phyloP scores from a whole-genome alignment of 495 filamentous ascomycete genomes.

The Penicillium paradoxum region DNA sequence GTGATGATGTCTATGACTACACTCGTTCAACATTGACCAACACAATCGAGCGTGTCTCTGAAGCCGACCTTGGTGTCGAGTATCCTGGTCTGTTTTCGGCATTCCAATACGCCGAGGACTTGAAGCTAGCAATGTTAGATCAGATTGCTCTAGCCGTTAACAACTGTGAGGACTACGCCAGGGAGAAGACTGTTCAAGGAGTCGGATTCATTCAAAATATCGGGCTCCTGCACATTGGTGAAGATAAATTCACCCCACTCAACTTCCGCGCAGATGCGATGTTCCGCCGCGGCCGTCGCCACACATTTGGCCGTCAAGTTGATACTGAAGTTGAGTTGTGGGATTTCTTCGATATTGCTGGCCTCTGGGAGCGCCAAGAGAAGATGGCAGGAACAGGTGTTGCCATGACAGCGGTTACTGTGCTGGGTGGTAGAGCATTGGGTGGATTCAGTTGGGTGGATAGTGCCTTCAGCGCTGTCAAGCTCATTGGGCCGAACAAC shows the following conservation, averaged over 20 bases:
- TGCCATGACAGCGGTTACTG: conserved; percentile 87
- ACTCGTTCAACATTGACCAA: conserved; percentile 67
- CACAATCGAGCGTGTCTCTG: conserved; percentile 69
- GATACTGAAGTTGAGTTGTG: conserved; percentile 80
- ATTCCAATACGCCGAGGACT: conserved; percentile 89
- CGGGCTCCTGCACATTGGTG: conserved; percentile 80
- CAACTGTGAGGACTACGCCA: conserved; percentile 77
- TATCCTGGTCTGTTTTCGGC: conserved; percentile 82
- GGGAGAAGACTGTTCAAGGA: conserved; percentile 70
- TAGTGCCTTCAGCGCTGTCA: conserved; percentile 71
- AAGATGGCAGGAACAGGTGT: conserved; percentile 88
- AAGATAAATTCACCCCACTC: conserved; percentile 72
- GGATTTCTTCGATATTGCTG: conserved; percentile 88
- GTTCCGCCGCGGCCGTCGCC: conserved; percentile 72
- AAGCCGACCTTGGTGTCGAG: conserved; percentile 69
- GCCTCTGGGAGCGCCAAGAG: conserved; percentile 83
- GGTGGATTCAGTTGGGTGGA: conserved; percentile 87
- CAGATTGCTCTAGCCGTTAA: conserved; percentile 74
- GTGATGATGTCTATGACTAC: conserved; percentile 75
- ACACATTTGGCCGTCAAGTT: conserved; percentile 75
- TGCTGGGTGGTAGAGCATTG: conserved; percentile 73
- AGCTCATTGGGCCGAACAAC: conserved; percentile 78
- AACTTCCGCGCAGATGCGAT: conserved; percentile 86
- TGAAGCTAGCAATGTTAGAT: conserved; percentile 87
- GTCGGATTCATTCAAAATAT: conserved; percentile 83